Base-by-base conservation (phyloP, 306 rosid species). In the Herpetospermum pedunculosum region DNA sequence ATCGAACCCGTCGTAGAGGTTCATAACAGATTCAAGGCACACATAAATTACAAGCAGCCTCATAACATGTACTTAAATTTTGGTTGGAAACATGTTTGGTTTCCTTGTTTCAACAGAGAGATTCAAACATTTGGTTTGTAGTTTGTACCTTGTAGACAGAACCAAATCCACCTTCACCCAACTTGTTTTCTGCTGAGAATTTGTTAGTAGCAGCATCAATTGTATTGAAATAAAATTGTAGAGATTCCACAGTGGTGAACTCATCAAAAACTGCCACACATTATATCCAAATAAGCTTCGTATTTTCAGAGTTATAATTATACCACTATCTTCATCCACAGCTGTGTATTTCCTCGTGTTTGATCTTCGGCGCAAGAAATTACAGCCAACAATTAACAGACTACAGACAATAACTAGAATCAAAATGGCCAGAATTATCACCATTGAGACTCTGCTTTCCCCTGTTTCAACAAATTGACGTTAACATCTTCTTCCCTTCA, bases 131-230 rank as follows among this genome's bases (percentile, higher is more conserved):
- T n/a, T n/a, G n/a, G n/a, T n/a, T n/a, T n/a, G n/a, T n/a, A n/a
- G n/a, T n/a, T n/a, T n/a, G n/a, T n/a, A n/a, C n/a, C n/a, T n/a
- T n/a, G n/a, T n/a, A n/a, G n/a, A n/a, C n/a, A n/a, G n/a, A n/a
- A n/a, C n/a, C n/a, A n/a, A n/a, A n/a, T n/a, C n/a, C n/a, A n/a
- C n/a, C n/a, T n/a, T n/a, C n/a, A n/a, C n/a, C n/a, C n/a, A n/a
- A n/a, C n/a, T n/a, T n/a, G 67, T 81, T 81, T 10, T 78, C 78
- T 3, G 69, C 64, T 0, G 84, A 83, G 74, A 87, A 87, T 8
- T 81, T 15, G 34, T 81, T 77, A 0, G 86, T 87, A 15, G 87
- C 87, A 73, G 75, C 72, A 79, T 83, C 82, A 55, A 85, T 73
- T 13, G 75, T 77, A 14, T 52, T 63, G 57, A 87, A 73, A 57